phyloP scores from a whole-genome alignment of 495 filamentous ascomycete genomes.

The Cercophora scortea region DNA sequence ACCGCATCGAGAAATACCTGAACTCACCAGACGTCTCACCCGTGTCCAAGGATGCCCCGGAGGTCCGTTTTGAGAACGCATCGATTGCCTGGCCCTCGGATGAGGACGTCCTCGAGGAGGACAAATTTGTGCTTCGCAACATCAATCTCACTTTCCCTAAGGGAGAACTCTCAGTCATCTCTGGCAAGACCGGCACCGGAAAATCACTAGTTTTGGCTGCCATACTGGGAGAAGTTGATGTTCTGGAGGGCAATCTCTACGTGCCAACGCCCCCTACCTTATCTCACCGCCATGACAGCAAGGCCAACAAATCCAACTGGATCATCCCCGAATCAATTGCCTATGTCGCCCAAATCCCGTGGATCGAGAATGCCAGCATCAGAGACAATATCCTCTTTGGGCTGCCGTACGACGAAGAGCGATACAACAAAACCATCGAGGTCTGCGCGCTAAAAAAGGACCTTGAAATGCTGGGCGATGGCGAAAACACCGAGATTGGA shows the following conservation, averaged over 20 bases:
- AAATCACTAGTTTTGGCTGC: constrained; percentile 60
- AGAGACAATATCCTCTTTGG: constrained; percentile 70
- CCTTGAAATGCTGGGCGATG: constrained; percentile 63
- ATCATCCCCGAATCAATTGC: constrained; percentile 60
- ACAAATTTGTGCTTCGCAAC: constrained; percentile 53
- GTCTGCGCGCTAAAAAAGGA: constrained; percentile 70
- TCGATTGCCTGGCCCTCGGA: constrained; percentile 71
- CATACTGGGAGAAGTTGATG: constrained; percentile 57
- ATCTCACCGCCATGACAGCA: constrained; percentile 42
- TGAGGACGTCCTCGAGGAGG: constrained; percentile 40
- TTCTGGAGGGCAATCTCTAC: constrained; percentile 43
- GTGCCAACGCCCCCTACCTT: constrained; percentile 39
- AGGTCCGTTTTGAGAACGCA: constrained; percentile 59
- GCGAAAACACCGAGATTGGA: constrained; percentile 71
- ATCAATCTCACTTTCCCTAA: constrained; percentile 59
- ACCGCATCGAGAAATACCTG: constrained; percentile 68
- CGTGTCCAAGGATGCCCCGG: constrained; percentile 46
- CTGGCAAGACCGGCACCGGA: constrained; percentile 59
- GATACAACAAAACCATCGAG: constrained; percentile 58
- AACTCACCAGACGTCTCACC: constrained; percentile 54
- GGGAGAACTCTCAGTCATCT: constrained; percentile 62
- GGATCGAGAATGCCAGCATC: constrained; percentile 79
- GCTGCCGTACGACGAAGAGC: constrained; percentile 53
- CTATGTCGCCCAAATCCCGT: constrained; percentile 75
- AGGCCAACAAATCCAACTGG: constrained; percentile 60